phyloP scores from a whole-genome alignment of 2,329 filamentous ascomycete genomes.

The Monosporascus sp. region DNA sequence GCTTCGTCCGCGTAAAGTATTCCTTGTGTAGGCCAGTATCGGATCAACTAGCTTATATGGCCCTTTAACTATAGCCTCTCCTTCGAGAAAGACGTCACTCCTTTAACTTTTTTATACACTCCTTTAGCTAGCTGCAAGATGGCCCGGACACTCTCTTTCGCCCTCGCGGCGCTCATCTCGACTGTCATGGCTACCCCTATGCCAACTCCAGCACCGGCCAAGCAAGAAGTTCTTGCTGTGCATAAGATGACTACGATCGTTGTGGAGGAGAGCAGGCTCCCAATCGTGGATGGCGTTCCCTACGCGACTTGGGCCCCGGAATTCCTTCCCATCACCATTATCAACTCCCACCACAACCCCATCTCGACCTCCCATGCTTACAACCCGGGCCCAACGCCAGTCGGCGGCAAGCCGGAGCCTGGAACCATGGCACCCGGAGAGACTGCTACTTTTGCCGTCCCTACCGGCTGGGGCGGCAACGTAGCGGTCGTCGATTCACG shows the following conservation, averaged over 20 bases:
- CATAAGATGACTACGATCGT: background rate
- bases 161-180: background rate
- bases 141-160: background rate
- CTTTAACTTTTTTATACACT: background rate
- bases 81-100: background rate
- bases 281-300: background rate
- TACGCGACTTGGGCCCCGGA: background rate
- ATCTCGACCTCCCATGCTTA: conserved; percentile 12
- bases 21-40: no score
- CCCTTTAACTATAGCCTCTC: background rate
- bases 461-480: conserved; percentile 3
- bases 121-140: background rate
- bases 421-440: conserved; percentile 9
- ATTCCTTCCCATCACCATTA: conserved; percentile 9
- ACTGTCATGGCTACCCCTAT: background rate
- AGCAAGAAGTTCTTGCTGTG: background rate
- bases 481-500: background rate
- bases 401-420: conserved; percentile 2
- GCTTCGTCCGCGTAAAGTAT: background rate
- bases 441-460: conserved; percentile 8
- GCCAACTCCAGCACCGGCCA: background rate
- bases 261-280: background rate
- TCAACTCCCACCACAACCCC: conserved; percentile 5
- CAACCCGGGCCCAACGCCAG: conserved; percentile 1
- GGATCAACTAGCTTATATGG: background rate